Evolutionary conservation across 2,329 filamentous ascomycete species (phyloP).

Genomic region (Fusarium brevicatenulatum): DNA sequence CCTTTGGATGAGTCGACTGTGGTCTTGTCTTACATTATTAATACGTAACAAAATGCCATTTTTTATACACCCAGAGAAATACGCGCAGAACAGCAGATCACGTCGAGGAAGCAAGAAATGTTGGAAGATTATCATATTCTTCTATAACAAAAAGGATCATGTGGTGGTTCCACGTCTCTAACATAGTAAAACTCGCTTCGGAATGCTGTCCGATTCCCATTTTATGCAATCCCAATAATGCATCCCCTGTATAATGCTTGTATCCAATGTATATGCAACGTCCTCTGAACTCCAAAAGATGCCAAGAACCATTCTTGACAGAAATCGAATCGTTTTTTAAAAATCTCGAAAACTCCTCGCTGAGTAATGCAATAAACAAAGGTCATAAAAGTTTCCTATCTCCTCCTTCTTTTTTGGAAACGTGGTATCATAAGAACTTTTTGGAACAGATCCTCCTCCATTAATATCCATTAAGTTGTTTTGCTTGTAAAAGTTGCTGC

Average conservation of each 20-base stretch:
- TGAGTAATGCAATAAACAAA: constrained; percentile 30
- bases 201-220: constrained; percentile 16
- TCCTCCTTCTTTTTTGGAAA: constrained; percentile 15
- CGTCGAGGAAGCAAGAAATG: background rate
- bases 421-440: constrained; percentile 34
- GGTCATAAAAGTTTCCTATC: constrained; percentile 29
- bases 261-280: background rate
- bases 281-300: constrained; percentile 23
- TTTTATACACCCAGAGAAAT: background rate
- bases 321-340: constrained; percentile 15
- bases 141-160: constrained; percentile 4
- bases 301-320: constrained; percentile 15
- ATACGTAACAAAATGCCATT: constrained; percentile 9
- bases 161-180: constrained; percentile 13
- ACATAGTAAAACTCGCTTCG: constrained; percentile 30
- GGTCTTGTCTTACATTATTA: constrained; percentile 13
- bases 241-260: constrained; percentile 1
- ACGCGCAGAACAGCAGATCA: background rate
- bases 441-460: constrained; percentile 25
- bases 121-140: constrained; percentile 22
- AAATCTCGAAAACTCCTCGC: constrained; percentile 41
- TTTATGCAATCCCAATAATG: constrained; percentile 23
- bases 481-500: background rate
- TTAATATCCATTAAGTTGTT: constrained; percentile 35
- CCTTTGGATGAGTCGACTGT: constrained; percentile 12